A percentile compares a stretch with the other conserved stretches of the same genome.
These are phyloP conservation scores for Botryotinia calthae DNA, from an alignment of 2,329 filamentous ascomycete species.

Conservation along the genomic window DNA sequence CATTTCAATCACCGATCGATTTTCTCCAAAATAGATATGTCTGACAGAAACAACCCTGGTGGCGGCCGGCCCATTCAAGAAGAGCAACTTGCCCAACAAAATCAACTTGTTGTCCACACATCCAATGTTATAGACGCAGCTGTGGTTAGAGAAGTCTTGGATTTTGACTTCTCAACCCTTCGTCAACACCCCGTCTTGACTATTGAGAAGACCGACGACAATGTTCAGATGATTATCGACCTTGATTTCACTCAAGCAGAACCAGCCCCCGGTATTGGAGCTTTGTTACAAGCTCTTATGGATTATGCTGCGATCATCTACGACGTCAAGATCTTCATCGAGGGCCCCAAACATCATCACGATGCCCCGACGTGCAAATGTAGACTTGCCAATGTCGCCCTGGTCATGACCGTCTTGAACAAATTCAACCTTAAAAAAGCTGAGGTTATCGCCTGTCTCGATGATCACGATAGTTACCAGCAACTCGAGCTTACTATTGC, in stretches of 20 bases:
- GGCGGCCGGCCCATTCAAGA: too few species aligned
- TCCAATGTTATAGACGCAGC: not conserved
- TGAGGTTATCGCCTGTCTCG: not conserved
- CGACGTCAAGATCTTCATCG: not conserved
- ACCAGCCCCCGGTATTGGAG: not conserved
- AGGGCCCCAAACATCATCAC: not conserved
- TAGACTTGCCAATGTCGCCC: not conserved
- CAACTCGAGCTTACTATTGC: not conserved
- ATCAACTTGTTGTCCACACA: not conserved
- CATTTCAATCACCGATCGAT: not conserved
- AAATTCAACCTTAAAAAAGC: not conserved
- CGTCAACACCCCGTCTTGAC: not conserved
- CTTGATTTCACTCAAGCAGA: not conserved
- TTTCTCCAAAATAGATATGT: not conserved
- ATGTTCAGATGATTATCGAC: not conserved
- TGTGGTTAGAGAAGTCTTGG: too few species aligned
- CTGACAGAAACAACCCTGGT: not conserved
- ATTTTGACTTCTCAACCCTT: not conserved
- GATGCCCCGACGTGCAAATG: not conserved
- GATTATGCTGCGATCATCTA: not conserved
- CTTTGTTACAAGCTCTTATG: not conserved
- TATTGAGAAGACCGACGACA: not conserved
- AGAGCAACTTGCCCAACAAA: not conserved
- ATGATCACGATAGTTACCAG: not conserved
- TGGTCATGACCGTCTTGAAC: not conserved